A percentile compares a stretch with the other conserved stretches of the same genome.
Conservation (phyloP, 2,329 filamentous ascomycete species). For the Fusarium chuoi region DNA sequence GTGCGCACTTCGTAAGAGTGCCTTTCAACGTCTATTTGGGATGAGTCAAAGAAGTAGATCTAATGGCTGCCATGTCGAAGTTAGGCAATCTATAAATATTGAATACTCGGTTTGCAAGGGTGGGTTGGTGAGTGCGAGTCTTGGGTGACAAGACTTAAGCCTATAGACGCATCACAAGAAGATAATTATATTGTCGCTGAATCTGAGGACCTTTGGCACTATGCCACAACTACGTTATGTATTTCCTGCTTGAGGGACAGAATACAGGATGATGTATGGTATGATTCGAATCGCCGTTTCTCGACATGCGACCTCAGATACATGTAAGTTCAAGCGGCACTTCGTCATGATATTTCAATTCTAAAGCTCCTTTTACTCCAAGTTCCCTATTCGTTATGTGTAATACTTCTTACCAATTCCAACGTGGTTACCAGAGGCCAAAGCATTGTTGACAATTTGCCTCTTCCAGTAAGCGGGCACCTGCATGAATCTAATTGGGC, state of each 20-base stretch:
- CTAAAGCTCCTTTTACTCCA: neutral
- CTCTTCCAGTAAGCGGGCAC: slow-evolving; percentile 17
- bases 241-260: neutral
- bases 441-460: slow-evolving; percentile 15
- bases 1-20: slow-evolving; percentile 36
- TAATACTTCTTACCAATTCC: neutral
- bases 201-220: neutral
- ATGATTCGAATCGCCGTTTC: neutral
- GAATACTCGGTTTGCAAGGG: neutral
- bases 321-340: neutral
- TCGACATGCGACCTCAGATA: neutral
- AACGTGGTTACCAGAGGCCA: neutral
- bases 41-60: neutral
- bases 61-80: neutral
- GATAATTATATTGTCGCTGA: too few species aligned
- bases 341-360: neutral
- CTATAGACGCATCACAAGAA: neutral
- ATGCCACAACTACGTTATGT: neutral
- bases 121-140: neutral
- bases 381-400: neutral
- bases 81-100: neutral
- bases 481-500: slow-evolving; percentile 18
- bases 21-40: neutral
- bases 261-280: neutral
- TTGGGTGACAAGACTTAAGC: neutral